A percentile compares a stretch with the other conserved stretches of the same genome.
phyloP scores from a whole-genome alignment of 2,329 filamentous ascomycete species.

The Elsinoe necatrix region DNA sequence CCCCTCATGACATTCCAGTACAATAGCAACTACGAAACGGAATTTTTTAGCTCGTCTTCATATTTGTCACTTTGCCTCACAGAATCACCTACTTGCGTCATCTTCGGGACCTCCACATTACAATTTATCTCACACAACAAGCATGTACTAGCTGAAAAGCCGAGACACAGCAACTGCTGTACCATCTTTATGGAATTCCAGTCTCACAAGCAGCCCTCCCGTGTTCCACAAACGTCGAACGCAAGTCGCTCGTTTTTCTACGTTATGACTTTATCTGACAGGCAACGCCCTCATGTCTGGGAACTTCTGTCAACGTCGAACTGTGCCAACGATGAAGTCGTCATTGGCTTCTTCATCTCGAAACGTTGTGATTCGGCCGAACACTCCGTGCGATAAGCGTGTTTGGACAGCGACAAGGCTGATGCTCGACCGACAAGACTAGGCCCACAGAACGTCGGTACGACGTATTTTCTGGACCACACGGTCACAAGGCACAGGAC shows the following conservation, averaged over 20 bases:
- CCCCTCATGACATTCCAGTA: not conserved
- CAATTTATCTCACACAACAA: not conserved
- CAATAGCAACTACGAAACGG: not conserved
- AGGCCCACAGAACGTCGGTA: not conserved
- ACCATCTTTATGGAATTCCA: constrained; percentile 12
- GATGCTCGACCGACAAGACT: not conserved
- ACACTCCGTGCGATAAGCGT: not conserved
- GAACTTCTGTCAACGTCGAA: constrained; percentile 6
- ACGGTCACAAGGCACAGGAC: not conserved
- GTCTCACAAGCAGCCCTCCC: constrained; percentile 11
- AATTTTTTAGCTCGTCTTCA: not conserved
- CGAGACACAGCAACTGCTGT: constrained; percentile 9
- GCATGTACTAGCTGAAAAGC: constrained; percentile 1
- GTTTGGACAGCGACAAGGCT: not conserved
- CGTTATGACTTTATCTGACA: constrained; percentile 14
- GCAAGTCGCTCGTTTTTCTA: constrained; percentile 2
- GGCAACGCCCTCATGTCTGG: constrained; percentile 3
- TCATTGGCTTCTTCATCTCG: constrained; percentile 1
- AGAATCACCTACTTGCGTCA: not conserved
- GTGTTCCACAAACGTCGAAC: constrained; percentile 14
- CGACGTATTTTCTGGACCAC: not conserved
- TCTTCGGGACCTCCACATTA: not conserved
- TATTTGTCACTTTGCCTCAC: constrained; percentile 10
- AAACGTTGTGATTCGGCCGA: constrained; percentile 6
- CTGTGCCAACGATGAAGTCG: not conserved